Evolutionary conservation across 495 filamentous ascomycete genomes (phyloP).

Genomic region (Neurospora sp.): DNA sequence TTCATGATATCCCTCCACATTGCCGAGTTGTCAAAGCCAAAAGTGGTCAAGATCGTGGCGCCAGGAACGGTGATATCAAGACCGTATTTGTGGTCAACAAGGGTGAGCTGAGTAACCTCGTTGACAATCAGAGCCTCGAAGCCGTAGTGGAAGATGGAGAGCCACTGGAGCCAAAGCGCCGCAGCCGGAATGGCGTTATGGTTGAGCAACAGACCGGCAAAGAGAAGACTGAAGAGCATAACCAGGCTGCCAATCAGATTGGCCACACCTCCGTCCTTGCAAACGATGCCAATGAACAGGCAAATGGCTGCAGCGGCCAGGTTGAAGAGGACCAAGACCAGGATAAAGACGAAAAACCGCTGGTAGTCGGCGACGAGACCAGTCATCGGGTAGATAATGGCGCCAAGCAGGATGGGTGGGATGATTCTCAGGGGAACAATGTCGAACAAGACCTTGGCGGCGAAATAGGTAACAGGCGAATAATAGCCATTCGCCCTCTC

Average conservation of each 20-base stretch:
- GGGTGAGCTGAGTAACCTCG: constrained; percentile 81
- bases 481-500: constrained; percentile 98
- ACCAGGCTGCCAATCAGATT: constrained; percentile 91
- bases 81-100: constrained; percentile 88
- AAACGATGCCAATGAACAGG: constrained; percentile 92
- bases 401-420: constrained; percentile 92
- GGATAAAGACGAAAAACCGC: constrained; percentile 83
- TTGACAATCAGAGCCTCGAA: constrained; percentile 97
- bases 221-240: constrained; percentile 95
- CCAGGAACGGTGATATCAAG: constrained; percentile 94
- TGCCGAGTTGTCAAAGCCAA: constrained; percentile 78
- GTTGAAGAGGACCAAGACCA: constrained; percentile 92
- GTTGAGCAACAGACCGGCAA: constrained; percentile 87
- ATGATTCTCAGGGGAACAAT: constrained; percentile 89
- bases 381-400: constrained; percentile 95
- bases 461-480: constrained; percentile 91
- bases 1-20: constrained; percentile 81
- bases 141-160: constrained; percentile 99
- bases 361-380: constrained; percentile 76
- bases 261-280: constrained; percentile 84
- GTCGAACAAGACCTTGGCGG: constrained; percentile 89
- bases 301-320: constrained; percentile 86
- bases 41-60: constrained; percentile 83
- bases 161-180: constrained; percentile 80
- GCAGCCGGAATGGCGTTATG: constrained; percentile 80